Evolutionary conservation across 208 protist genomes (phyloP), one percentile per base, ranked within the genome.

Genomic region (Crithidia expoeki): DNA sequence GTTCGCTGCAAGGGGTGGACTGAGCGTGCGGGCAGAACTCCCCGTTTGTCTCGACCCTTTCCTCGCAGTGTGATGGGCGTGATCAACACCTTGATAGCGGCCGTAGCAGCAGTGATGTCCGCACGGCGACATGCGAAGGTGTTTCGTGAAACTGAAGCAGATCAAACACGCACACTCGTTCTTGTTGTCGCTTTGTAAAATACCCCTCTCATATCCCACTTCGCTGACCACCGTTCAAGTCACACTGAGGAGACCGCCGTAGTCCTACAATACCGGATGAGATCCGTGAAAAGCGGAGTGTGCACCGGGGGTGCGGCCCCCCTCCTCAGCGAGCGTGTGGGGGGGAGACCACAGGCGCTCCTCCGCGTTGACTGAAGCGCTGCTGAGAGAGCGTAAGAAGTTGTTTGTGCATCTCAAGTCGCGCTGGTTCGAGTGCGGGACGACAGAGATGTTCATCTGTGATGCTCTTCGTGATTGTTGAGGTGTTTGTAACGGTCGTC

Each of bases 31-130:
- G 5, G 56, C 14, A 38, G 38, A 21, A 23, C 36, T 33, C 9
- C 30, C 2, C 21, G 56, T 62, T 17, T 62, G 38, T 14, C 28
- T 12, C 56, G 56, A 62, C 28, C 38, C 56, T 21, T 62, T 38
- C 38, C 7, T 62, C 36, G 56, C 56, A 0, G 49, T 38, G 38
- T 50, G 56, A 1, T 38, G 56, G 23, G 56, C 56, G 38, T 61
- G 49, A 49, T 61, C 63, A 17, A 67, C 38, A 36, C 42, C 49
- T 12, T 60, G 55, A 6, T 44, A 60, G 49, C 51, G 62, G 27
- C 53, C 28, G 25, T 53, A 49, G 69, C 77, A 82, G 63, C 71
- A 78, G 47, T 42, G 17, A 50, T 82, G 77, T 16, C 71, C 51
- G 63, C 77, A 82, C 23, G 78, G 78, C 38, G 44, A 3, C 36